A percentile compares a stretch with the other conserved stretches of the same genome.
These are phyloP conservation scores for Cyberlindnera subsufficiens DNA, from an alignment of 805 yeast species.

Conservation along the genomic window DNA sequence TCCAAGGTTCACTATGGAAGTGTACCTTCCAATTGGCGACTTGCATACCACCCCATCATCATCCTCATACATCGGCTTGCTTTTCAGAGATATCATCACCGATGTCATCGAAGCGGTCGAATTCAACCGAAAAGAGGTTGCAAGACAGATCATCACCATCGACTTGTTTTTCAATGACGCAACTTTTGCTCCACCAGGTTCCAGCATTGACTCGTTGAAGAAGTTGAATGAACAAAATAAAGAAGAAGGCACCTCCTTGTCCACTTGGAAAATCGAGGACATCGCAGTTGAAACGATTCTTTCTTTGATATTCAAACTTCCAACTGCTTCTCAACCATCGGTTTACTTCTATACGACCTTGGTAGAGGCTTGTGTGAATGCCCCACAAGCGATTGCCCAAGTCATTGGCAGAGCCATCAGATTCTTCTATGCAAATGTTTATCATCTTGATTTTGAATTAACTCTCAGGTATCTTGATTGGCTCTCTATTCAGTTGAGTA, in stretches of 20 bases:
- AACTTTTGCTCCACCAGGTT: slow-evolving; percentile 67
- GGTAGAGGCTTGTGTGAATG: slow-evolving; percentile 80
- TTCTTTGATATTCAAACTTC: slow-evolving; percentile 71
- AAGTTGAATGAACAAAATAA: slow-evolving; percentile 35
- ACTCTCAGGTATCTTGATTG: slow-evolving; percentile 74
- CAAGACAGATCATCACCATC: slow-evolving; percentile 72
- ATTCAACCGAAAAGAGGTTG: slow-evolving; percentile 82
- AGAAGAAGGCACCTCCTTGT: slow-evolving; percentile 25
- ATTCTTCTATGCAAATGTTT: slow-evolving; percentile 65
- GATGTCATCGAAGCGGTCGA: slow-evolving; percentile 78
- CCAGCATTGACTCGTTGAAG: slow-evolving; percentile 65
- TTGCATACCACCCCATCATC: slow-evolving; percentile 64
- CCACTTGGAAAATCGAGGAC: slow-evolving; percentile 92
- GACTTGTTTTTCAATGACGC: slow-evolving; percentile 65
- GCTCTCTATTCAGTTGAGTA: slow-evolving; percentile 90
- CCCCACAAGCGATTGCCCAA: slow-evolving; percentile 83
- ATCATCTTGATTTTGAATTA: slow-evolving; percentile 68
- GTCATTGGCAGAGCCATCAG: slow-evolving; percentile 91
- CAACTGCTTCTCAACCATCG: slow-evolving; percentile 55
- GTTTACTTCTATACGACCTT: slow-evolving; percentile 82
- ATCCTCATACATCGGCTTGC: slow-evolving; percentile 45
- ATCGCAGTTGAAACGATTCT: slow-evolving; percentile 78
- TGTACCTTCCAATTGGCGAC: slow-evolving; percentile 46
- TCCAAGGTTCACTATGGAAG: slow-evolving; percentile 57
- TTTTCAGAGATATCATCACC: slow-evolving; percentile 68